Percentiles rank a stretch among this genome's conserved stretches.
Conservation (phyloP, 345 rosid genomes). For the Eucalyptus pauciflora region DNA sequence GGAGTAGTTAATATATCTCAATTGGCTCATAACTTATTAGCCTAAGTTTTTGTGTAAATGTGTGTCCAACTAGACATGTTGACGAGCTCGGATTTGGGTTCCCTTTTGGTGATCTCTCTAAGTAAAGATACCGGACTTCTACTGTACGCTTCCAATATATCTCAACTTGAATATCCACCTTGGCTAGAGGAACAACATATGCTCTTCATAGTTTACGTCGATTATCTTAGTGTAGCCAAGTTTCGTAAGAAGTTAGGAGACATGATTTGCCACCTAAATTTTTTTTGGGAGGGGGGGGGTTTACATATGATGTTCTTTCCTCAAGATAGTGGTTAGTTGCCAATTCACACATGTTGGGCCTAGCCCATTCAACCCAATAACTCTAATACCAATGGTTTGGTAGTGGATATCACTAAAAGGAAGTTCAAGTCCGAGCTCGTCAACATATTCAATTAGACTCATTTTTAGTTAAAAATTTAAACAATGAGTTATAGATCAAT, state of each 20-base stretch:
- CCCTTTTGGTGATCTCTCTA: no score
- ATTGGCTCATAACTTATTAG: no score
- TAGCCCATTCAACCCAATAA: background rate
- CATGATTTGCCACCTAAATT: background rate
- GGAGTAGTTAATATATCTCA: no score
- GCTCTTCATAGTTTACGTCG: background rate
- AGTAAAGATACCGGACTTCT: no score
- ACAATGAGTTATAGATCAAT: background rate
- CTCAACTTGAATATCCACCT: background rate
- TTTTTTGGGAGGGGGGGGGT: accelerated
- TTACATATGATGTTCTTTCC: background rate
- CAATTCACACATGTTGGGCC: background rate
- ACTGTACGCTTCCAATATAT: background rate
- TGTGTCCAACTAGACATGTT: no score
- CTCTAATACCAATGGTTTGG: background rate
- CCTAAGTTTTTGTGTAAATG: no score
- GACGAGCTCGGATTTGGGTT: no score
- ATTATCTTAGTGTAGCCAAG: background rate
- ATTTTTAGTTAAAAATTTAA: background rate
- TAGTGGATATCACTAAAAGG: background rate
- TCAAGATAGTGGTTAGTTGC: background rate
- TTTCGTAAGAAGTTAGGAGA: background rate
- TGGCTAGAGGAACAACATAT: background rate
- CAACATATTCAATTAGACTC: background rate
- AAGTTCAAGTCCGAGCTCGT: accelerated